Evolutionary conservation across 768 basidiomycete genomes (phyloP), one percentile per base, ranked within the genome.

Genomic region (Pleurotus giganteus): DNA sequence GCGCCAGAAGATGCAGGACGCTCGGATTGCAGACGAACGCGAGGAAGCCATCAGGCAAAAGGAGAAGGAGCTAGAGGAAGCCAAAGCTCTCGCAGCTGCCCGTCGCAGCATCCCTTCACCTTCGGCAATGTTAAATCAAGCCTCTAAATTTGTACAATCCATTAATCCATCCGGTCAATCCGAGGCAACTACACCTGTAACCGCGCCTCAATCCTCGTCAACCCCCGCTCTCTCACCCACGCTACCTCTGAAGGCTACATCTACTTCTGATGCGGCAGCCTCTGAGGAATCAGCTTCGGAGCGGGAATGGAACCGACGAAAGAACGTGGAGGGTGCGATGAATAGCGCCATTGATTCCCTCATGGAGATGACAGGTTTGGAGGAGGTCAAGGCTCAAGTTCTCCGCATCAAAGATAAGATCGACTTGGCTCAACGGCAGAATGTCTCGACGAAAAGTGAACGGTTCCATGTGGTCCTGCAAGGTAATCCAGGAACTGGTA

Each of bases 401-500:
- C 72, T 89, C n/a, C 59, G 62, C 1, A 82, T 88, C 57, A 81
- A 85, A 56, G 78, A 69, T 11, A 83, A 79, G 60, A 78, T 89
- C 8, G 85, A 86, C 17, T 68, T 73, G 0, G 70, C 73, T 26
- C 68, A 63, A n/a, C 75, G 86, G 6, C 87, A 89, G 66, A 72
- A 71, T 13, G 67, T 74, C 0, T 74, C 83, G 4, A 57, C 84
- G 12, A 73, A 78, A 23, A 72, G 75, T 26, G 84, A 88, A 51
- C 71, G 86, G 0, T 80, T 84, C 63, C 87, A 88, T 63, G 74
- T 80, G 17, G 77, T 74, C 11, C 69, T 89, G 11, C 76, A 86
- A 0, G 87, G 87, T 12, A 89, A 89, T 61, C 88, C 87, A 3
- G 87, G 87, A 7, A 89, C 88, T 65, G 87, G 87, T 88, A 54